Evolutionary conservation across 2,329 filamentous ascomycete species (phyloP).

Genomic region (Thelonectria olida): DNA sequence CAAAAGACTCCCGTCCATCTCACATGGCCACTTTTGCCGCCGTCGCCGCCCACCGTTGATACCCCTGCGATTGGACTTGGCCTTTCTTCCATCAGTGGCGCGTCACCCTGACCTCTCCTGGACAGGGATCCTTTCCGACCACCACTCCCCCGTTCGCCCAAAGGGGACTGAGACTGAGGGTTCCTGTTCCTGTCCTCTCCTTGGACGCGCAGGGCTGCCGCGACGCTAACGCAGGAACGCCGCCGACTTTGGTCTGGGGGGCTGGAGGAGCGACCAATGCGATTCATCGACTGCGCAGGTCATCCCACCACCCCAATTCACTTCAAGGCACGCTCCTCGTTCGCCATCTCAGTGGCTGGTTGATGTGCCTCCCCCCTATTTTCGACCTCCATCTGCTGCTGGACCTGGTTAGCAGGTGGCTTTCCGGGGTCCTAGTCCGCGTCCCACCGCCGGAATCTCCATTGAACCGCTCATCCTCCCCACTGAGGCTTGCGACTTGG

Average conservation of each 20-base stretch:
- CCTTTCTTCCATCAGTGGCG: background rate
- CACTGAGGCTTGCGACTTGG: conserved; percentile 13
- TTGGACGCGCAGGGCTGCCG: conserved; percentile 3
- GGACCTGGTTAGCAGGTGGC: too few relatives aligned
- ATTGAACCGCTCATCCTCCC: conserved; percentile 9
- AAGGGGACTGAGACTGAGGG: background rate
- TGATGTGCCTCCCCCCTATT: too few relatives aligned
- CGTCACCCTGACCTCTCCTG: conserved; percentile 12
- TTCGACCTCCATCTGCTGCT: too few relatives aligned
- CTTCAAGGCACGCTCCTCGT: too few relatives aligned
- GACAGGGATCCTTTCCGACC: conserved; percentile 14
- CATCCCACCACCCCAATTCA: too few relatives aligned
- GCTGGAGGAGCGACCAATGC: background rate
- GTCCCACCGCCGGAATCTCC: conserved; percentile 9
- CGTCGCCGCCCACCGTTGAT: conserved; percentile 6
- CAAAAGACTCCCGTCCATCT: conserved; percentile 6
- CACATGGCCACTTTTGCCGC: conserved; percentile 8
- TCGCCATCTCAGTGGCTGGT: too few relatives aligned
- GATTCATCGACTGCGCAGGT: background rate
- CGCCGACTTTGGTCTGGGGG: background rate
- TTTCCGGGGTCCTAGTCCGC: too few relatives aligned
- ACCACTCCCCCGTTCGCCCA: conserved; percentile 3
- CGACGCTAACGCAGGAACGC: conserved; percentile 17
- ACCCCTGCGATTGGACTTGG: too few relatives aligned
- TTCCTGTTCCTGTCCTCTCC: background rate